Base-by-base conservation (phyloP, 176 grass and related monocot species). In the Lolium perenne region DNA sequence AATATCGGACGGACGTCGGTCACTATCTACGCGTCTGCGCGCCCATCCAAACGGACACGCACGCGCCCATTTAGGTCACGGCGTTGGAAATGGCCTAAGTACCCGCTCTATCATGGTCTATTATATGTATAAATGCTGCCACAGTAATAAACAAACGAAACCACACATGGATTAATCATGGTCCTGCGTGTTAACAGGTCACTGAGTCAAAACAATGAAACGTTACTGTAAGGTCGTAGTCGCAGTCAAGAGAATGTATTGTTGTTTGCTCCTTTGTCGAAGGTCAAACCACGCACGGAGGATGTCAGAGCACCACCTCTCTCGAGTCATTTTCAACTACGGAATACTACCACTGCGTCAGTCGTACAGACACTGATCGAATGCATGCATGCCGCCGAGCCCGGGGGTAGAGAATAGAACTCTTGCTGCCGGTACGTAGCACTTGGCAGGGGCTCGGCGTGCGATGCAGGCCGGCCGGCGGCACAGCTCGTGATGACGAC, bases 261-360 rank as follows among this genome's bases (percentile, higher is more conserved):
- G 69, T 61, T 47, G 53, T n/a, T 43, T 43, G 1, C 7, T 10
- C 38, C 18, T 20, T 51, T 14, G 11, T 58, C 12, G 26, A 77
- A 86, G 77, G 83, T 89, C 83, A 89, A 85, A 89, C 70, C 35
- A 12, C 1, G 63, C 41, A 75, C 41, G 41, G 41, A 43, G 59
- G 16, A 22, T 14, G 71, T 11, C 58, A 38, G 50, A 46, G 3
- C 53, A 9, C 35, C 5, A n/a, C 55, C 55, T 2, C 49, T 62
- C 80, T 88, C 43, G 1, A 8, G 87, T 89, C 87, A 38, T 80
- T 89, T 84, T 89, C 81, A 29, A 20, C 16, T 16, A 29, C 57
- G 21, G 49, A 26, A 7, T 26, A 4, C 76, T 66, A 14, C 20
- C 9, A 0, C 72, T 9, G 13, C 86, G 60, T 32, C 55, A 26